Base-by-base conservation (phyloP, 768 basidiomycete genomes). In the Leccinum disarticulatum region DNA sequence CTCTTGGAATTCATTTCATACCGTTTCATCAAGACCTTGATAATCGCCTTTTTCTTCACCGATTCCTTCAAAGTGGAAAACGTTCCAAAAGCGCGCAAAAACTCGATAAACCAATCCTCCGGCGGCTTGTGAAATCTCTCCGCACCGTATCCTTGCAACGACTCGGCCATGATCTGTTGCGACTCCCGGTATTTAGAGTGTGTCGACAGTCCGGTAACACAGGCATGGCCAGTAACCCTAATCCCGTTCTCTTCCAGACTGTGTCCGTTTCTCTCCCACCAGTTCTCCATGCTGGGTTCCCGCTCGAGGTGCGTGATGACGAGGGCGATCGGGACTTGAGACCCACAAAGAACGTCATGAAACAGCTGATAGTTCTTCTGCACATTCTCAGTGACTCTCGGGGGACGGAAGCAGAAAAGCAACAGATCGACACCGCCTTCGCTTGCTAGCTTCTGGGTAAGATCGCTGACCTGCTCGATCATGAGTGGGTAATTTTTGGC, bases 301-400 rank as follows among this genome's bases (percentile, higher is more conserved):
- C 71, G 64, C 57, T 79, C 79, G 5, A 81, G 72, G 27, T 80
- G 76, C 4, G 78, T 81, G 49, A 81, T 61, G 35, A 74, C 64
- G n/a, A 74, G 47, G 6, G 64, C 68, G 59, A 73, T 66, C 36
- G 46, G 46, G 19, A 47, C 46, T 0, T 6, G 1, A 1, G 19
- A 22, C 22, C 19, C 13, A 22, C 46, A 47, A 47, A 47, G 19
- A 19, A 22, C 11, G 3, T 47, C 46, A 14, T 47, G 3, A 14
- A 80, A 78, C 31, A 80, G 36, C 53, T 66, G 65, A 64, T 78
- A 81, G 66, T 80, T 80, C 0, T 3, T 22, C 46, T 47, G 22
- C 11, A 19, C 19, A 13, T 19, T 22, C 22, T 11, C 6, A 14
- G 70, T 76, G 66, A 79, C 71, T 43, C 75, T 65, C 77, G 3